These are phyloP conservation scores for Lasiodiplodia citricola DNA, from an alignment of 2,329 filamentous ascomycete genomes.

Conservation along the genomic window DNA sequence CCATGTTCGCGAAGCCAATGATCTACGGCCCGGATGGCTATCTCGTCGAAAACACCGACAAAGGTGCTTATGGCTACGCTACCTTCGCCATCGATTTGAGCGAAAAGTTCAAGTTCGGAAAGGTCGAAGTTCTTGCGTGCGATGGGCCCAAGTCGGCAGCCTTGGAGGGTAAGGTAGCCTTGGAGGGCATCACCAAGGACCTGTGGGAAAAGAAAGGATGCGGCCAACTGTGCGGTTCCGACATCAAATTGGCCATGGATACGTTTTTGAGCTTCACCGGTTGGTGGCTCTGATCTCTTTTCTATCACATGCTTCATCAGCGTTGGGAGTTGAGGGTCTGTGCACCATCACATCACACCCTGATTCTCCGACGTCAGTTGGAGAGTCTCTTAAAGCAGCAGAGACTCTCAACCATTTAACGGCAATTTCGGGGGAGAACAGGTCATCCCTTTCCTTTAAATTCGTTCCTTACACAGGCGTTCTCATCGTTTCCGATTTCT, in stretches of 20 bases:
- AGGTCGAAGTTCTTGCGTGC: slow-evolving; percentile 40
- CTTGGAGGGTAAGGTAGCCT: slow-evolving; percentile 33
- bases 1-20: slow-evolving; percentile 39
- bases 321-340: not conserved
- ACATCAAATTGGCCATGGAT: slow-evolving; percentile 44
- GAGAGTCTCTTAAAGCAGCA: not conserved
- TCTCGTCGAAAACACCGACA: not conserved
- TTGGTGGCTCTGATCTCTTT: slow-evolving; percentile 24
- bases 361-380: not conserved
- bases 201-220: slow-evolving; percentile 42
- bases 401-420: not conserved
- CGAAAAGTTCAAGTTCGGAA: slow-evolving; percentile 41
- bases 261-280: slow-evolving; percentile 42
- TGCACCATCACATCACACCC: not conserved
- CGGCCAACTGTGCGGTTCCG: slow-evolving; percentile 40
- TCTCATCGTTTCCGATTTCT: not conserved
- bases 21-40: slow-evolving; percentile 29
- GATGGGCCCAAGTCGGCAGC: slow-evolving; percentile 41
- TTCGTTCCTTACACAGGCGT: not conserved
- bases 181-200: slow-evolving; percentile 34
- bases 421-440: not conserved
- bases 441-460: not conserved
- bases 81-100: slow-evolving; percentile 45
- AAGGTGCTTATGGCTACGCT: slow-evolving; percentile 40
- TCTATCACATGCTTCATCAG: not conserved